Base-by-base conservation (phyloP, 2,329 filamentous ascomycete genomes). In the Cadophora malorum region DNA sequence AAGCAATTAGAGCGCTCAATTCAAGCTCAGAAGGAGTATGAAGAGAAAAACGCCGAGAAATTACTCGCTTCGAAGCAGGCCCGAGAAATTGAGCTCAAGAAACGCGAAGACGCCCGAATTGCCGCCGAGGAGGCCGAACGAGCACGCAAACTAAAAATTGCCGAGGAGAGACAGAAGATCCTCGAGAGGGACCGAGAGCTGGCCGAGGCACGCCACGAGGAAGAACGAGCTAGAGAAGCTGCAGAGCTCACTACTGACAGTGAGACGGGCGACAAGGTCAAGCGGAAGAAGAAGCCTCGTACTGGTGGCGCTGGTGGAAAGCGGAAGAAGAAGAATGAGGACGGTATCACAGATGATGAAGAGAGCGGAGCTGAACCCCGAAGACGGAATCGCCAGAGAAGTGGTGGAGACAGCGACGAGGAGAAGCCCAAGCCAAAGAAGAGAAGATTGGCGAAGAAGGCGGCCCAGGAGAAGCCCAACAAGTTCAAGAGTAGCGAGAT, bases 1-100 rank as follows among this genome's bases (percentile, higher is more conserved):
- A 94, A 93, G 75, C 95, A 99, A 79, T 87, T 99, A 14, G 93
- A 96, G 76, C 90, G 94, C 75, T 91, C 92, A 4, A 88, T 95
- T 59, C 90, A 93, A 72, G 91, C 88, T 73, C 96, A 99, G 79
- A 90, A 88, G 70, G 92, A 96, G 71, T 98, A 97, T 79, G 96
- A 99, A 79, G 91, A 94, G 75, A 93, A 92, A 82, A 97, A 98
- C 78, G 93, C 94, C 45, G 89, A 91, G 75, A 96, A 96, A 79
- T 87, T 98, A 3, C 88, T 91, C 70, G 90, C 93, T 64, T 94
- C 96, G 8, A 87, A 92, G 45, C 88, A 91, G 74, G 86, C 89
- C 69, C 91, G 95, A 64, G 92, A 98, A 74, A 91, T 90, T 4
- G 94, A 97, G 78, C 83, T 94, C 23, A 87, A 85, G 69, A 88